Conservation (phyloP, 2,329 filamentous ascomycete genomes). For the Colletotrichum sp. region DNA sequence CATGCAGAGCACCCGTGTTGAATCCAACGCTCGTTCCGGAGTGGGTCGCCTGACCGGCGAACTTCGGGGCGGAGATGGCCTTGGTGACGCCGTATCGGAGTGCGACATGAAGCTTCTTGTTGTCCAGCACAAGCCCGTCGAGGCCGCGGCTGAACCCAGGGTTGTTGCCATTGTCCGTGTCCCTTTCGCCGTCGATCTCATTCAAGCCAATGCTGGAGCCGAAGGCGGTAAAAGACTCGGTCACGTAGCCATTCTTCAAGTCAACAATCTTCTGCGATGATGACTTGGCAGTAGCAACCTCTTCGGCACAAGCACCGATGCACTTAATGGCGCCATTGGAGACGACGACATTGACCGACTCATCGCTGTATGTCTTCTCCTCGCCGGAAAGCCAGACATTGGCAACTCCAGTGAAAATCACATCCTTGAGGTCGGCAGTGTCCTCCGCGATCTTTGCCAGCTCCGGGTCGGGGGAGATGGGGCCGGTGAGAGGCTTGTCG, state of each 20-base stretch:
- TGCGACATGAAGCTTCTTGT: slow-evolving; percentile 59
- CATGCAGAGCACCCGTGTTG: slow-evolving; percentile 51
- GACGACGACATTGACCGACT: slow-evolving; percentile 54
- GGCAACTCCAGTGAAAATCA: slow-evolving; percentile 62
- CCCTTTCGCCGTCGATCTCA: slow-evolving; percentile 64
- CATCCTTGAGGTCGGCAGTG: slow-evolving; percentile 37
- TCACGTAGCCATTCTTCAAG: slow-evolving; percentile 65
- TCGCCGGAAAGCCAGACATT: slow-evolving; percentile 54
- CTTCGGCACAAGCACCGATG: slow-evolving; percentile 54
- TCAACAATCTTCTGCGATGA: slow-evolving; percentile 43
- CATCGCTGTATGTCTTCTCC: slow-evolving; percentile 23
- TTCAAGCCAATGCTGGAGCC: slow-evolving; percentile 66
- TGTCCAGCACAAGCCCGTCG: slow-evolving; percentile 60
- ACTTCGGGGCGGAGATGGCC: slow-evolving; percentile 61
- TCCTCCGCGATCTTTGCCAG: slow-evolving; percentile 48
- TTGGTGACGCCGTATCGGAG: slow-evolving; percentile 62
- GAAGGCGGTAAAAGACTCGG: slow-evolving; percentile 64
- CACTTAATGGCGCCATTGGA: slow-evolving; percentile 60
- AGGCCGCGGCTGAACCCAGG: slow-evolving; percentile 61
- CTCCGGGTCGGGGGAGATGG: slow-evolving; percentile 43
- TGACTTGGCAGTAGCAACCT: slow-evolving; percentile 42
- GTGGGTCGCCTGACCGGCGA: slow-evolving; percentile 45
- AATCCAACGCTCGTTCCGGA: slow-evolving; percentile 66
- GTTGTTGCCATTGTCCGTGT: slow-evolving; percentile 56
- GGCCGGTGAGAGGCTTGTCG: slow-evolving; percentile 47